Percentiles rank a stretch among this genome's conserved stretches.
Evolutionary conservation across 2,329 filamentous ascomycete species (phyloP).

Genomic region (Plectosphaerella plurivora): DNA sequence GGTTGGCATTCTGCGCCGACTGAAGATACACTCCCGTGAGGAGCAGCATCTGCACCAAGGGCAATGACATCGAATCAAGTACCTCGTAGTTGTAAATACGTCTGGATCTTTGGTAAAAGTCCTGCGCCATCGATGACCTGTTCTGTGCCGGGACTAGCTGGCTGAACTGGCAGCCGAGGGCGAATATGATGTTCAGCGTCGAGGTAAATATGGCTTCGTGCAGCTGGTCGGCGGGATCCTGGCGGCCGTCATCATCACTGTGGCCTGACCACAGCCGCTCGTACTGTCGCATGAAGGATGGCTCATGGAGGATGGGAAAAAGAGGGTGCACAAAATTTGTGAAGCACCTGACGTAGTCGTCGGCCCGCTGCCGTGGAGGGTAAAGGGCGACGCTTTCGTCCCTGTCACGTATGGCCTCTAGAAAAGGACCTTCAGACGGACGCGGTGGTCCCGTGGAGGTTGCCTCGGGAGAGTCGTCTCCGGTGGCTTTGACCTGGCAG

Average conservation of each 20-base stretch:
- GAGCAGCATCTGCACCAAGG: constrained; percentile 22
- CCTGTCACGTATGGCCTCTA: neutral
- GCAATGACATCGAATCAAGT: constrained; percentile 18
- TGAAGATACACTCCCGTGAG: constrained; percentile 22
- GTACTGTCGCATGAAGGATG: constrained; percentile 9
- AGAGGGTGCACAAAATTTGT: constrained; percentile 14
- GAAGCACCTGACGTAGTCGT: constrained; percentile 7
- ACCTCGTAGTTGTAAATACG: constrained; percentile 18
- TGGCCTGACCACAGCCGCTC: constrained; percentile 5
- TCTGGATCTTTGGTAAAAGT: constrained; percentile 21
- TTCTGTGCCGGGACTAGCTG: constrained; percentile 2
- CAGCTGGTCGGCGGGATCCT: neutral
- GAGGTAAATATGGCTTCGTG: constrained; percentile 14
- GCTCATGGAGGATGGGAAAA: constrained; percentile 11
- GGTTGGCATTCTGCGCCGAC: constrained; percentile 18
- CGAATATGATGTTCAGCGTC: constrained; percentile 23
- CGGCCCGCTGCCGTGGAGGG: neutral
- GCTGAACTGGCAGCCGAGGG: constrained; percentile 20
- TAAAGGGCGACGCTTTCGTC: neutral
- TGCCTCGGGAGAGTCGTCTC: neutral
- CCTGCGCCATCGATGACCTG: constrained; percentile 10
- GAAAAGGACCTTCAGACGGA: neutral
- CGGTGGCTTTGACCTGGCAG: neutral
- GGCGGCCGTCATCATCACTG: neutral
- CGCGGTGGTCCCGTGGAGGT: neutral